These are phyloP conservation scores for Prunus fruticosa DNA, from an alignment of 306 rosid genomes.

Conservation along the genomic window DNA sequence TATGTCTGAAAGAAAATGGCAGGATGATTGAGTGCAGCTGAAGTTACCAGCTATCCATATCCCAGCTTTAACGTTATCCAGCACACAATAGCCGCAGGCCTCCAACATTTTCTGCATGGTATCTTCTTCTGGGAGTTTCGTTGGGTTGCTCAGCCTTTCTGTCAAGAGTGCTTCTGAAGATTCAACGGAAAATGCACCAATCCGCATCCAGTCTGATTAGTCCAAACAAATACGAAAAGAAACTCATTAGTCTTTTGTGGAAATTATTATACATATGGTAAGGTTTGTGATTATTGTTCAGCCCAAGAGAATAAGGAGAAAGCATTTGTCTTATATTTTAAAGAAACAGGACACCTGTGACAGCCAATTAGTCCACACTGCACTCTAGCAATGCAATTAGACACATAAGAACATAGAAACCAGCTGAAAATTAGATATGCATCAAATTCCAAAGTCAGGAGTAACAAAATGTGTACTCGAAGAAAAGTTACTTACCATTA, in stretches of 20 bases:
- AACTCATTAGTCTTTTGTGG: too few species aligned
- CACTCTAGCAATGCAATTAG: neutral
- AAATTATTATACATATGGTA: too few species aligned
- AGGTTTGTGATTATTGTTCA: too few species aligned
- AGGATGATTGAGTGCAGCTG: constrained; percentile 1
- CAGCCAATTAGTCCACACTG: too few species aligned
- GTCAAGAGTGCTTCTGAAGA: constrained; percentile 67
- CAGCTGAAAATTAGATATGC: neutral
- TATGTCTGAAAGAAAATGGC: neutral
- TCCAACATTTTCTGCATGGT: constrained; percentile 41
- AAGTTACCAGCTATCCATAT: constrained; percentile 92
- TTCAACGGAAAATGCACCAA: constrained; percentile 82
- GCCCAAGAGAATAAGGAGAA: too few species aligned
- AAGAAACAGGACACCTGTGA: too few species aligned
- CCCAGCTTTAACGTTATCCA: constrained; percentile 70
- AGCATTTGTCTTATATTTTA: too few species aligned
- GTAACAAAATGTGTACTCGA: neutral
- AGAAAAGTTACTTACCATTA: neutral
- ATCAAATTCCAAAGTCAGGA: neutral
- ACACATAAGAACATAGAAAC: neutral
- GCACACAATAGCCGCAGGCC: constrained; percentile 65
- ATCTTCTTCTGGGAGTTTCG: constrained; percentile 40
- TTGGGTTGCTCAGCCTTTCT: constrained; percentile 52
- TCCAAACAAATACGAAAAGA: constrained; percentile 3
- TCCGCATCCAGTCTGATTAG: constrained; percentile 87